Evolutionary conservation across 495 filamentous ascomycete genomes (phyloP).

Genomic region (Neurospora discreta): DNA sequence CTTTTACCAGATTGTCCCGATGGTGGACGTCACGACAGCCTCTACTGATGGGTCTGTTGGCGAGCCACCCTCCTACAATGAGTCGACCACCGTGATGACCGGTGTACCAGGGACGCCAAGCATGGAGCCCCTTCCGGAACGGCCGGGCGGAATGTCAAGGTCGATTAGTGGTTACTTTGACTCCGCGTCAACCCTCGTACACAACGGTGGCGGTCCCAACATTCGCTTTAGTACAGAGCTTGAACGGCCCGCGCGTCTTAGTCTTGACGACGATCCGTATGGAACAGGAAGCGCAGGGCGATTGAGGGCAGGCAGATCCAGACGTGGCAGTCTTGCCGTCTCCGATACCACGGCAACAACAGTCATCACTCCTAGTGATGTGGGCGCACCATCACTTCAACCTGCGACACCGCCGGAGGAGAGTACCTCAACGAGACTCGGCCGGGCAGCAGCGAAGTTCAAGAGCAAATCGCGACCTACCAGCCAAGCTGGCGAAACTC

Average conservation of each 20-base stretch:
- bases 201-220: constrained; percentile 14
- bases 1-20: constrained; percentile 89
- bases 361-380: constrained; percentile 17
- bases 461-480: constrained; percentile 52
- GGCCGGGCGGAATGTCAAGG: constrained; percentile 17
- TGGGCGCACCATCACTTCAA: constrained; percentile 20
- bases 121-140: constrained; percentile 4
- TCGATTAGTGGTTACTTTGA: constrained; percentile 34
- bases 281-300: constrained; percentile 11
- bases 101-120: constrained; percentile 9
- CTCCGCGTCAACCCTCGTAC: constrained; percentile 17
- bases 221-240: constrained; percentile 32
- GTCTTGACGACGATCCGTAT: constrained; percentile 27
- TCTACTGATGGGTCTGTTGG: constrained; percentile 40
- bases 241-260: constrained; percentile 21
- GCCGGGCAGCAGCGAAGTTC: constrained; percentile 49
- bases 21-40: constrained; percentile 53
- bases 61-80: constrained; percentile 46
- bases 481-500: constrained; percentile 55
- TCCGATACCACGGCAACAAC: constrained; percentile 33
- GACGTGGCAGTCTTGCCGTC: constrained; percentile 36
- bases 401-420: constrained; percentile 40
- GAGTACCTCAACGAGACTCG: constrained; percentile 37
- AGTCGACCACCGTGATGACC: constrained; percentile 17
- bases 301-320: constrained; percentile 19